Evolutionary conservation across 2,329 filamentous ascomycete species (phyloP).

Genomic region (Diaporthe sp.): DNA sequence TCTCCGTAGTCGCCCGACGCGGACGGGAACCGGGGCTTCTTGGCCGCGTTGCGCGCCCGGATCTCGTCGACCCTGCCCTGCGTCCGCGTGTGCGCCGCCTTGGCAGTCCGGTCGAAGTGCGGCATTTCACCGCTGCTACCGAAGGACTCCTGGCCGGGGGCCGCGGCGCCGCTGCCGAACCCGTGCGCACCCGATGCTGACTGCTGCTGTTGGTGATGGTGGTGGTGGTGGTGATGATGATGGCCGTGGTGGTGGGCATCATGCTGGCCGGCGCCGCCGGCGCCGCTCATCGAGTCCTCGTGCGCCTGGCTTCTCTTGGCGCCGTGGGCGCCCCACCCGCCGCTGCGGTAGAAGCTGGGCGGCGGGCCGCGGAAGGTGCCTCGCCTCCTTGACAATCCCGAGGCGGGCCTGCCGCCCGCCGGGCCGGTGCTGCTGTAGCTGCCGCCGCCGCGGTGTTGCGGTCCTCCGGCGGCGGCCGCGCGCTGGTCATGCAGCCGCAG

Average conservation of each 20-base stretch:
- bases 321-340: slow-evolving; percentile 77
- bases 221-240: neutral
- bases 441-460: slow-evolving; percentile 39
- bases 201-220: neutral
- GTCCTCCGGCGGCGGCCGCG: slow-evolving; percentile 40
- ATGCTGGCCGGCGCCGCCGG: slow-evolving; percentile 16
- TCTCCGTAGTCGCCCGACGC: slow-evolving; percentile 42
- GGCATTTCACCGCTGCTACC: slow-evolving; percentile 61
- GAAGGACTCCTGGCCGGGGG: slow-evolving; percentile 64
- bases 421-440: slow-evolving; percentile 67
- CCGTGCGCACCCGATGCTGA: slow-evolving; percentile 29
- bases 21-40: slow-evolving; percentile 51
- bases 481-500: slow-evolving; percentile 51
- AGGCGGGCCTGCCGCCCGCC: slow-evolving; percentile 81
- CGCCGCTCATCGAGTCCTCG: slow-evolving; percentile 51
- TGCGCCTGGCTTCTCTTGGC: slow-evolving; percentile 68
- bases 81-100: slow-evolving; percentile 76
- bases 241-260: slow-evolving; percentile 35
- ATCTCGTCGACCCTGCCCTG: slow-evolving; percentile 71
- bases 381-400: slow-evolving; percentile 81
- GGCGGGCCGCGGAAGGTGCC: slow-evolving; percentile 86
- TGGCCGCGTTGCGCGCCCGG: slow-evolving; percentile 44
- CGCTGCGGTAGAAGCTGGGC: slow-evolving; percentile 86
- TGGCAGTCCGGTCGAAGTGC: slow-evolving; percentile 80
- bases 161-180: slow-evolving; percentile 61